Percentiles rank a stretch among this genome's conserved stretches.
These are phyloP conservation scores for Globisporangium cystogenes DNA, from an alignment of 352 stramenopile genomes.

Conservation along the genomic window DNA sequence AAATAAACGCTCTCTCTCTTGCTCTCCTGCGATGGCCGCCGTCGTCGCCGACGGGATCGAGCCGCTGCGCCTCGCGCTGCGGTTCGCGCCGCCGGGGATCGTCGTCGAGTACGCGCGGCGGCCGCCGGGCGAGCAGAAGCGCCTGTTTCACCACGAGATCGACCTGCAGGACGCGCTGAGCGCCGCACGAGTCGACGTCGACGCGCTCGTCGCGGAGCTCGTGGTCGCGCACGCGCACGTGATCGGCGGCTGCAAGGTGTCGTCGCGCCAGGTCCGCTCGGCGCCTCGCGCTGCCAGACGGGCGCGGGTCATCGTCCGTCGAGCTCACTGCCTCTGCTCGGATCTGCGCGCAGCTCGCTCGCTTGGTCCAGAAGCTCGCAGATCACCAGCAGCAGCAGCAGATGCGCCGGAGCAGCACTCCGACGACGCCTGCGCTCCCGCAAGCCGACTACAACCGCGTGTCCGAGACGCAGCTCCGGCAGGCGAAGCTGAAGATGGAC, in stretches of 20 bases:
- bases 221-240: slow-evolving; percentile 30
- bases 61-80: slow-evolving; percentile 46
- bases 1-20: too few relatives aligned
- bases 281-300: background rate
- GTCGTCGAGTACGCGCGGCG: slow-evolving; percentile 47
- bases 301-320: background rate
- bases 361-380: slow-evolving; percentile 38
- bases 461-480: slow-evolving; percentile 61
- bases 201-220: slow-evolving; percentile 33
- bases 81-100: slow-evolving; percentile 43
- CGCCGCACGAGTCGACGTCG: slow-evolving; percentile 8
- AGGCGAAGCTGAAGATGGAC: slow-evolving; percentile 73
- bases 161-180: slow-evolving; percentile 24
- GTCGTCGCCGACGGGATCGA: slow-evolving; percentile 19
- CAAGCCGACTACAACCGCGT: slow-evolving; percentile 78
- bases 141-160: slow-evolving; percentile 63
- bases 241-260: slow-evolving; percentile 35
- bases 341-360: slow-evolving; percentile 25
- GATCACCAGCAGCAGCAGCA: slow-evolving; percentile 14
- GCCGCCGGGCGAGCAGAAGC: slow-evolving; percentile 9
- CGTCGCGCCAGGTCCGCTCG: slow-evolving; percentile 29
- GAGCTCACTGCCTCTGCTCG: background rate
- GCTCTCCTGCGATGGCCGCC: too few relatives aligned
- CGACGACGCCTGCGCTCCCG: slow-evolving; percentile 20
- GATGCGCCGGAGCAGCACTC: background rate